phyloP scores from a whole-genome alignment of 2,329 filamentous ascomycete genomes.

The Ophiocordyceps sinensis region DNA sequence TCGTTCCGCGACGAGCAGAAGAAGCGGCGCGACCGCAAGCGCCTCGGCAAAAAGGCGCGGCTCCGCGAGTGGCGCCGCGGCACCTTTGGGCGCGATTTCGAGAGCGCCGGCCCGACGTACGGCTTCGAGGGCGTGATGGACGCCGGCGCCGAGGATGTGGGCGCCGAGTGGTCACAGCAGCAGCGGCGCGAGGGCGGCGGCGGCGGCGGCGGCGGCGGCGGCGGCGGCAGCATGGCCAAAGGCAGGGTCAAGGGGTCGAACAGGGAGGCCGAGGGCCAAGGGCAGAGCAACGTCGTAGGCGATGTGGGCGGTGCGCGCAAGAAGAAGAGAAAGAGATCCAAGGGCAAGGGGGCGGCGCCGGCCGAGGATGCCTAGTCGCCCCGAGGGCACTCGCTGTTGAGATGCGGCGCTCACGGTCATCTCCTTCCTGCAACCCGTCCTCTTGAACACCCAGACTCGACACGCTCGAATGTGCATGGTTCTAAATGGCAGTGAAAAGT shows the following conservation, averaged over 20 bases:
- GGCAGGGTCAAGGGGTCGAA: neutral
- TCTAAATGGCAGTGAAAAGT: neutral
- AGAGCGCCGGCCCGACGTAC: conserved; percentile 40
- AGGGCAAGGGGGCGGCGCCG: conserved; percentile 24
- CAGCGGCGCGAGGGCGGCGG: neutral
- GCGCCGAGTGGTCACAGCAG: neutral
- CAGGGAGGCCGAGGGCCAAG: neutral
- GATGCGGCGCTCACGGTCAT: no score
- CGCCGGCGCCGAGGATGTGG: conserved; percentile 8
- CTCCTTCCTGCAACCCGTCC: no score
- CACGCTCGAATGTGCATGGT: no score
- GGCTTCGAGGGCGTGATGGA: conserved; percentile 31
- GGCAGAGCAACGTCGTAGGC: conserved; percentile 12
- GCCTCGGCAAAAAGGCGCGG: conserved; percentile 81
- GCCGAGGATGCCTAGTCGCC: conserved; percentile 3
- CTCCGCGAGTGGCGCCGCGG: conserved; percentile 71
- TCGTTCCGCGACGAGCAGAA: conserved; percentile 77
- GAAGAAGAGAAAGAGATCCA: conserved; percentile 39
- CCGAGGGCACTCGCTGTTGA: neutral
- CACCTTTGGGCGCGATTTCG: conserved; percentile 44
- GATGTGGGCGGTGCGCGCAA: conserved; percentile 20
- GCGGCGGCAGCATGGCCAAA: neutral
- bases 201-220: neutral
- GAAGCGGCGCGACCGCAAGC: conserved; percentile 80
- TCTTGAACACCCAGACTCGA: no score